Evolutionary conservation across 192 early-diverging fungal species (phyloP).

Genomic region (Jimgerdemannia lactiflua): DNA sequence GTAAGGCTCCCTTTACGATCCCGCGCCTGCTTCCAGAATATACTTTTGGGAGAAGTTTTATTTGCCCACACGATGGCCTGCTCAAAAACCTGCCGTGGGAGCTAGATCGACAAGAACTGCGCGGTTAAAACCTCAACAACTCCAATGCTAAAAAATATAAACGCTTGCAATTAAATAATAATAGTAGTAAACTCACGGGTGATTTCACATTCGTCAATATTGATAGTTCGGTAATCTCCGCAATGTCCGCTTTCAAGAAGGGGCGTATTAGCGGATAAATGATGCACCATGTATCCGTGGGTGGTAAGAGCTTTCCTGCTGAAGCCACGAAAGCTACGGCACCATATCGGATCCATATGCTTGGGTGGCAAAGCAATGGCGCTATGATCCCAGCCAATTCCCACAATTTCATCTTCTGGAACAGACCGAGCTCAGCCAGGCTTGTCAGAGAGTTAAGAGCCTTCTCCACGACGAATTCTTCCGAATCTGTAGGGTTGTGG

Average conservation of each 20-base stretch:
- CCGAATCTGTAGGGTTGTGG: slow-evolving; percentile 56
- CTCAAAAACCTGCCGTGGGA: slow-evolving; percentile 56
- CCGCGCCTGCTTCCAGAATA: slow-evolving; percentile 50
- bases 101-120: slow-evolving; percentile 18
- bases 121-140: neutral
- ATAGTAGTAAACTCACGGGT: slow-evolving; percentile 23
- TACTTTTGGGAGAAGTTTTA: slow-evolving; percentile 36
- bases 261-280: slow-evolving; percentile 70
- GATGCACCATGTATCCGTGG: slow-evolving; percentile 74
- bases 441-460: slow-evolving; percentile 80
- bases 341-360: slow-evolving; percentile 74
- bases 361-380: slow-evolving; percentile 79
- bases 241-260: slow-evolving; percentile 63
- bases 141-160: neutral
- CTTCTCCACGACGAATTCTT: slow-evolving; percentile 92
- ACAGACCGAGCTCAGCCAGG: slow-evolving; percentile 72
- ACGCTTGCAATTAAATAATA: neutral
- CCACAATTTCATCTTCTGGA: slow-evolving; percentile 73
- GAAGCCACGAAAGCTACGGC: slow-evolving; percentile 70
- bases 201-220: slow-evolving; percentile 67
- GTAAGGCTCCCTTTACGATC: slow-evolving; percentile 26
- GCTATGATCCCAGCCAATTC: slow-evolving; percentile 67
- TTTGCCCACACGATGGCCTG: slow-evolving; percentile 54
- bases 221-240: slow-evolving; percentile 56
- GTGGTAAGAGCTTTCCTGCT: slow-evolving; percentile 55